Conservation (phyloP, 2,329 filamentous ascomycete species). For the Fusarium devonianum region DNA sequence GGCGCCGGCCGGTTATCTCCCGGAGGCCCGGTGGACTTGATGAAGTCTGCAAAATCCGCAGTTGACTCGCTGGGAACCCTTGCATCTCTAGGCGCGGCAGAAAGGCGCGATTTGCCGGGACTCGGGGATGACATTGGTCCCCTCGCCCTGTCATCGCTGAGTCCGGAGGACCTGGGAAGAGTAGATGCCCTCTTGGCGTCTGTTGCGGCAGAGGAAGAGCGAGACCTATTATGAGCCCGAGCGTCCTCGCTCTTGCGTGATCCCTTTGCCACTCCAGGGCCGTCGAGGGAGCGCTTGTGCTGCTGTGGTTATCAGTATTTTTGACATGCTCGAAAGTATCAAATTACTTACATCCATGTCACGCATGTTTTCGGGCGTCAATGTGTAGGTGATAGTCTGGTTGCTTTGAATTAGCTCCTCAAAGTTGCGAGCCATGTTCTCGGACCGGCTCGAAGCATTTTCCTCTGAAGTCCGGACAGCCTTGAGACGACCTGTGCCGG, state of each 20-base stretch:
- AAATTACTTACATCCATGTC: constrained; percentile 70
- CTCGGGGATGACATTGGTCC: constrained; percentile 33
- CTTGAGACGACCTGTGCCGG: constrained; percentile 59
- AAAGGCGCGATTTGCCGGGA: constrained; percentile 32
- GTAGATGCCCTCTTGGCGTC: constrained; percentile 46
- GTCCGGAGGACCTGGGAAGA: constrained; percentile 17
- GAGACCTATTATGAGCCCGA: constrained; percentile 52
- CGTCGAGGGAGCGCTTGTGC: constrained; percentile 52
- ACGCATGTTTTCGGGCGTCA: constrained; percentile 81
- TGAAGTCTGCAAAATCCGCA: constrained; percentile 87
- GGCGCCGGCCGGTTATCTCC: constrained; percentile 50
- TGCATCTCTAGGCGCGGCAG: constrained; percentile 70
- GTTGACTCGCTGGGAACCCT: constrained; percentile 74
- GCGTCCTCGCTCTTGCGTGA: constrained; percentile 57
- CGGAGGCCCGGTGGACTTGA: constrained; percentile 82
- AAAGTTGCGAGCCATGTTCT: constrained; percentile 72
- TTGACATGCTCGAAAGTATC: no score
- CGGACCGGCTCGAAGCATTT: constrained; percentile 54
- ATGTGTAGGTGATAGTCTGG: constrained; percentile 81
- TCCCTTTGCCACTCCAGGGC: constrained; percentile 52
- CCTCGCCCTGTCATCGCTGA: constrained; percentile 34
- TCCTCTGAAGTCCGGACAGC: constrained; percentile 66
- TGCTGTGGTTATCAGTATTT: constrained; percentile 38
- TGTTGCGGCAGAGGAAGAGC: constrained; percentile 55
- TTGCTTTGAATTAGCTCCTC: constrained; percentile 84